Base-by-base conservation (phyloP, 1,284 basidiomycete species). In the Puccinia hordei region DNA sequence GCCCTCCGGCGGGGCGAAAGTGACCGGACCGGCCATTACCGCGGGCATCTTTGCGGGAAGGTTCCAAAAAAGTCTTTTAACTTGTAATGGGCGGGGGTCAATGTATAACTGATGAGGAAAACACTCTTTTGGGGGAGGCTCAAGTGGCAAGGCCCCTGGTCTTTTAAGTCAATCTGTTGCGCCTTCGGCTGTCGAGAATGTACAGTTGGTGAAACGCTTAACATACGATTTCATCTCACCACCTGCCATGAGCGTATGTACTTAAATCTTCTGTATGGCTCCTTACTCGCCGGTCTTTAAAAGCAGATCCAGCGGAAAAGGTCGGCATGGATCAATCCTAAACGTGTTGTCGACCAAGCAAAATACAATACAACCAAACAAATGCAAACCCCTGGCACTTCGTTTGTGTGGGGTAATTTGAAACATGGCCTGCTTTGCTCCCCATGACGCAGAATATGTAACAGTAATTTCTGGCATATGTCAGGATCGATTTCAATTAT, bases 1-100 rank as follows among this genome's bases (percentile, higher is more conserved):
- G 33, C 76, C 76, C 66, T 27, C 30, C n/a, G 76, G 76, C 38
- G 65, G 76, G 49, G 76, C 63, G 49, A 78, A 78, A 38, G 76
- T 38, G 30, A 78, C 76, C 33, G 65, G 65, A 57, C 65, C 76
- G 19, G 65, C 63, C 57, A 59, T 59, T 38, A 78, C 76, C n/a
- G 76, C 76, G 24, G 76, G 76, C 76, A 78, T 78, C 10, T 51
- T 78, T 46, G 33, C 46, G 38, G 35, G 35, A 12, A 46, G n/a
- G 12, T 44, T 44, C 51, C n/a, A 30, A 10, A 33, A 46, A n/a
- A 30, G 27, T 30, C 49, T 51, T 72, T 17, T 38, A 68, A 53
- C 3, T 51, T 9, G 9, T 24, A 22, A 53, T n/a, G 65, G 65
- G 22, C 17, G 30, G 17, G 33, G 61, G n/a, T 44, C 19, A 66